phyloP scores from a whole-genome alignment of 1,139 yeast species.

The Yamadazyma spencermartinsiae region DNA sequence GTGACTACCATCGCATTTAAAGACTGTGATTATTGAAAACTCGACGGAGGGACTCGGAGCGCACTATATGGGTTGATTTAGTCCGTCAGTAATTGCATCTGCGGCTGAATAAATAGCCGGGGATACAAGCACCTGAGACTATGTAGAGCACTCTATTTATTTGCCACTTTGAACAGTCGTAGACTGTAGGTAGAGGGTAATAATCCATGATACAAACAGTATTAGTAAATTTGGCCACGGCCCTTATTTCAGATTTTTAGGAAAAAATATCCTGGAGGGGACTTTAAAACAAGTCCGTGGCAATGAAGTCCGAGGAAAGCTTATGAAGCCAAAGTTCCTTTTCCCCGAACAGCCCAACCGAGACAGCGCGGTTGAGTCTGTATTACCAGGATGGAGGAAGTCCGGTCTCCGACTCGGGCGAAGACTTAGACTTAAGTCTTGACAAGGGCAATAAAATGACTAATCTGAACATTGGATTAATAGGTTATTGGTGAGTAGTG shows the following conservation, averaged over 20 bases:
- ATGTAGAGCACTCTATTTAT: too few relatives aligned
- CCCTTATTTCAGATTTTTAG: neutral
- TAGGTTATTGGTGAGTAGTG: too few relatives aligned
- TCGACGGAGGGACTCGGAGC: constrained; percentile 2
- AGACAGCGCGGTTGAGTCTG: neutral
- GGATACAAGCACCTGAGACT: neutral
- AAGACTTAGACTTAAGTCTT: too few relatives aligned
- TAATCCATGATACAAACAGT: too few relatives aligned
- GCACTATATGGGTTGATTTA: neutral
- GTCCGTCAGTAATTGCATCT: neutral
- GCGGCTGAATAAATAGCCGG: neutral
- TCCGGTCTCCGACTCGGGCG: constrained; percentile 7
- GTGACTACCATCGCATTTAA: neutral
- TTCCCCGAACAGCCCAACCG: constrained; percentile 6
- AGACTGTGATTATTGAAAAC: constrained; percentile 1
- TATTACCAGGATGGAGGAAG: neutral
- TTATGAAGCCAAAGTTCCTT: constrained; percentile 5
- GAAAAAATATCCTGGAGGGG: neutral
- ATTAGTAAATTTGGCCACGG: too few relatives aligned
- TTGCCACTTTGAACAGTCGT: too few relatives aligned
- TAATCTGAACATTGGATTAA: too few relatives aligned
- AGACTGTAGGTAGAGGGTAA: too few relatives aligned
- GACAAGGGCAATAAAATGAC: too few relatives aligned
- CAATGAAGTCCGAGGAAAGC: constrained; percentile 1
- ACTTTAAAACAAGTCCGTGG: neutral